Evolutionary conservation across 108 stramenopile genomes (phyloP).

Genomic region (Skeletonema costatum): DNA sequence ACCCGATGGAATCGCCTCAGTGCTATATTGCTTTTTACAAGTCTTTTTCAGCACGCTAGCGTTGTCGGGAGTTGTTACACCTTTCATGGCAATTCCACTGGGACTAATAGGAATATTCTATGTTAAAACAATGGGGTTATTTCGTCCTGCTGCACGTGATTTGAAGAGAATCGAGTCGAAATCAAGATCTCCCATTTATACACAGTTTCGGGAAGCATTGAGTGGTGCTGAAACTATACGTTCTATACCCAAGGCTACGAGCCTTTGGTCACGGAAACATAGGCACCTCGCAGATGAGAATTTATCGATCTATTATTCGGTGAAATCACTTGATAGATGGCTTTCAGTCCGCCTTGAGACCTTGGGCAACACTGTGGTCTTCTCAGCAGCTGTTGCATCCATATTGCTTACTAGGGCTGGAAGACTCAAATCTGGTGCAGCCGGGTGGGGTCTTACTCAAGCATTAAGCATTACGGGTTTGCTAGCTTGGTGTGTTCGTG

Average conservation of each 20-base stretch:
- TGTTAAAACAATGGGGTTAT: slow-evolving; percentile 52
- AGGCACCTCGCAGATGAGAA: slow-evolving; percentile 61
- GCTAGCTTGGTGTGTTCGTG: slow-evolving; percentile 80
- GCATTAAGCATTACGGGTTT: slow-evolving; percentile 80
- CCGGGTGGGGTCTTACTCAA: slow-evolving; percentile 88
- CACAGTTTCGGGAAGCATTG: slow-evolving; percentile 93
- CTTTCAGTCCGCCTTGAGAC: slow-evolving; percentile 76
- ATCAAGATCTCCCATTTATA: slow-evolving; percentile 91
- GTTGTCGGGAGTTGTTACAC: slow-evolving; percentile 68
- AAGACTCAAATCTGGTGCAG: slow-evolving; percentile 59
- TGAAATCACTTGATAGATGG: slow-evolving; percentile 83
- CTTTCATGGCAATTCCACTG: slow-evolving; percentile 62
- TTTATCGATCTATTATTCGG: slow-evolving; percentile 67
- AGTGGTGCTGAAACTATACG: slow-evolving; percentile 89
- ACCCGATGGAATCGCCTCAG: slow-evolving; percentile 69
- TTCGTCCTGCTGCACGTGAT: slow-evolving; percentile 79
- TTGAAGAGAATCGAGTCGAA: slow-evolving; percentile 88
- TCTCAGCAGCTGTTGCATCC: slow-evolving; percentile 64
- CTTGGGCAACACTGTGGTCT: slow-evolving; percentile 73
- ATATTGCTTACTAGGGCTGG: slow-evolving; percentile 58
- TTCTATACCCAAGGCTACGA: slow-evolving; percentile 63
- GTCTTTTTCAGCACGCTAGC: slow-evolving; percentile 62
- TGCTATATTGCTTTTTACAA: slow-evolving; percentile 75
- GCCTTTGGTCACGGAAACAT: slow-evolving; percentile 65
- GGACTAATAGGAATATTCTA: slow-evolving; percentile 57